These are phyloP conservation scores for Rhododendron vialii DNA, from an alignment of 148 eudicot genomes.

Conservation along the genomic window DNA sequence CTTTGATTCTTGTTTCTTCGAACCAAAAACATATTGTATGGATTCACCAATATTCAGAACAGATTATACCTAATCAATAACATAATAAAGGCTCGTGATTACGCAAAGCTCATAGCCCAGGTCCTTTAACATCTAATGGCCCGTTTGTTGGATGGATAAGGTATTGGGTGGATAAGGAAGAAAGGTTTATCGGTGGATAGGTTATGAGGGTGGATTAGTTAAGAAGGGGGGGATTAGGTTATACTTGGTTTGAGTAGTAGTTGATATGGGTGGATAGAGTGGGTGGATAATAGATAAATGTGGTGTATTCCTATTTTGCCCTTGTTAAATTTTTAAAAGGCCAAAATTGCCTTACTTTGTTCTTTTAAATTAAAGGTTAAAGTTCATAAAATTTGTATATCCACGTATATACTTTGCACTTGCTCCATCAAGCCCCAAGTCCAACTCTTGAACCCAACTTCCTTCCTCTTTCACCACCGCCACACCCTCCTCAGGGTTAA, in stretches of 20 bases:
- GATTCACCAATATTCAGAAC: neutral
- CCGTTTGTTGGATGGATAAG: neutral
- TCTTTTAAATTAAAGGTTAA: neutral
- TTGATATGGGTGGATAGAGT: neutral
- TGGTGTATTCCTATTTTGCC: neutral
- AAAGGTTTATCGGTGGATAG: neutral
- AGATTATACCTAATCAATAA: neutral
- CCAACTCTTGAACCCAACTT: neutral
- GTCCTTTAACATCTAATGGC: neutral
- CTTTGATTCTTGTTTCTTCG: neutral
- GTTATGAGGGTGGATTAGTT: neutral
- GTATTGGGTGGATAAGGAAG: neutral
- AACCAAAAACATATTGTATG: neutral
- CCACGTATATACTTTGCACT: neutral
- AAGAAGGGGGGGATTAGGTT: neutral
- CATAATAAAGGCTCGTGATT: neutral
- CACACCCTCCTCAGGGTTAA: neutral
- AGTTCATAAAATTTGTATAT: too few species aligned
- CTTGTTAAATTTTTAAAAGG: neutral
- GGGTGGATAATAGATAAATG: neutral
- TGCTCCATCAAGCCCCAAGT: neutral
- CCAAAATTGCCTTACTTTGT: neutral
- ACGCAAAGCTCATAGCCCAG: neutral
- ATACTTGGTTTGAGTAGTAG: neutral
- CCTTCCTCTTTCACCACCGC: neutral